A percentile compares a stretch with the other conserved stretches of the same genome.
Conservation (phyloP, 306 rosid species). For the Biancaea sappan region DNA sequence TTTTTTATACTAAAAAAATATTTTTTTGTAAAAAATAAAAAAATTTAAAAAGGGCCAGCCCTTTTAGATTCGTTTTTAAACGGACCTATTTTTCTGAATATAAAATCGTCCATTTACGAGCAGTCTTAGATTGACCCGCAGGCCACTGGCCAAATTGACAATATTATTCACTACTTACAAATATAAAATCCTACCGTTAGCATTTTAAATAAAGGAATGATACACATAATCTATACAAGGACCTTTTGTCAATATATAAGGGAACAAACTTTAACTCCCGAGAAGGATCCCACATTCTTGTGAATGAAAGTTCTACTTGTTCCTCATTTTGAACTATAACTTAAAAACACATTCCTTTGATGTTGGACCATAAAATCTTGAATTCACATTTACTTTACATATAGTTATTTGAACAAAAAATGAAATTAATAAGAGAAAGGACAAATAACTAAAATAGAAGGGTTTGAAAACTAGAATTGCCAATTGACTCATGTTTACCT, state of each 20-base stretch:
- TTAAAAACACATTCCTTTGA: slow-evolving; percentile 60
- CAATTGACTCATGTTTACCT: no score
- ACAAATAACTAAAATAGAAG: slow-evolving; percentile 20
- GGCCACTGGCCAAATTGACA: no score
- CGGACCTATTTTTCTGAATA: no score
- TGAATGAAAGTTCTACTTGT: slow-evolving; percentile 79
- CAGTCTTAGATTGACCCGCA: no score
- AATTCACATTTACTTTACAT: slow-evolving; percentile 32
- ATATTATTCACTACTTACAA: slow-evolving; percentile 23
- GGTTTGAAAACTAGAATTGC: slow-evolving; percentile 21
- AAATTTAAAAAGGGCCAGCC: no score
- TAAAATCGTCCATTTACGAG: no score
- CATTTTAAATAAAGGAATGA: slow-evolving; percentile 20
- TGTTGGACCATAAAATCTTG: slow-evolving; percentile 59
- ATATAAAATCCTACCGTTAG: slow-evolving; percentile 17
- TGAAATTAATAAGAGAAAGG: slow-evolving; percentile 19
- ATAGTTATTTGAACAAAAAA: slow-evolving; percentile 22
- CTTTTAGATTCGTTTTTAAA: no score
- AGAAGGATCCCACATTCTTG: slow-evolving; percentile 81
- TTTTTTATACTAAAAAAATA: no score
- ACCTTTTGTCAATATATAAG: slow-evolving; percentile 91
- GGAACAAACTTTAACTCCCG: slow-evolving; percentile 81
- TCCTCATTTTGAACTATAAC: slow-evolving; percentile 79
- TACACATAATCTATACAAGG: slow-evolving; percentile 21
- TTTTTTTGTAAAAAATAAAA: no score